Base-by-base conservation (phyloP, 345 rosid species). In the Lepidium sativum region DNA sequence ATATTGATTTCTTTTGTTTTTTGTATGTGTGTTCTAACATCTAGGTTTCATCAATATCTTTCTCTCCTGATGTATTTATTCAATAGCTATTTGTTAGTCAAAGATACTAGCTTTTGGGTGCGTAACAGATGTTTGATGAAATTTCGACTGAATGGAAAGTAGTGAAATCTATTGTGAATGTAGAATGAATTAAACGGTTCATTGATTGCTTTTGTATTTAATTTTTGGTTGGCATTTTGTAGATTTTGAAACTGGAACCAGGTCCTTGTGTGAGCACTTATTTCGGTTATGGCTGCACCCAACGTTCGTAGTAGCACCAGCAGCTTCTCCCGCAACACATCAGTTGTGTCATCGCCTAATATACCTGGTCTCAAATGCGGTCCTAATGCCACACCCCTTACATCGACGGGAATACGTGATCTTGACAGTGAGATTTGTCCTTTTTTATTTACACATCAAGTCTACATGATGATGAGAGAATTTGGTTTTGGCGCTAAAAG, bases 321-420 rank as follows among this genome's bases (percentile, higher is more conserved):
- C 75, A 88, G 97, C 79, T 94, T 94, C 78, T 82, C 99, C 27
- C 89, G 96, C 60, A 87, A 83, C 75, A 5, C 80, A 38, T 54
- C 81, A 0, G 57, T 79, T 44, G 77, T 67, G 25, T 53, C 83
- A 33, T 44, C 86, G 0, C 43, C 81, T 45, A 85, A 72, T 47
- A 47, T 56, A 44, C 92, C 92, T 18, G 97, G 96, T 60, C 71
- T 90, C 71, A 90, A 88, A 72, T 70, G 77, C 23, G 96, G 97
- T 62, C 95, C 99, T 43, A 90, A 86, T 65, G 95, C 87, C 81
- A 84, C 85, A 16, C 73, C 78, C 60, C 80, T 86, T 33, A 59
- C 90, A 20, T 89, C 97, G 0, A 81, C 96, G 3, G 96, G 99
- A 27, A 82, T 94, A 66, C 84, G 91, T 17, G 95, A 90, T 70